These are phyloP conservation scores for Trametes villosa DNA, from an alignment of 768 basidiomycete genomes.

Conservation along the genomic window DNA sequence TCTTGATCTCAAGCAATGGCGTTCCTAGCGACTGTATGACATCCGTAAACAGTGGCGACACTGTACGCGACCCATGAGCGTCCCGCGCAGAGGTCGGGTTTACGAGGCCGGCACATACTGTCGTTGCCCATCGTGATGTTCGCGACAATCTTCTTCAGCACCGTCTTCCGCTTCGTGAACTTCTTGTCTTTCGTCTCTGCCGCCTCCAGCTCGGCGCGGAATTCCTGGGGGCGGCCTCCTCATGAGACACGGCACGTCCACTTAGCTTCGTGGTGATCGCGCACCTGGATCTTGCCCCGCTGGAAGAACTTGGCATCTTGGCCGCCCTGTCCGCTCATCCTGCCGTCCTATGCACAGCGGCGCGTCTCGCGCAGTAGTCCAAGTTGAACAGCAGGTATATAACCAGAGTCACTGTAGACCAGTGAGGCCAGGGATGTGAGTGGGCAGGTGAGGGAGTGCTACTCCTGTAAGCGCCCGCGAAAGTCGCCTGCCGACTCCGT, in stretches of 20 bases:
- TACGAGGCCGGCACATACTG: constrained; percentile 63
- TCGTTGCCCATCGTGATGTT: constrained; percentile 99
- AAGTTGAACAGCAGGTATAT: constrained; percentile 11
- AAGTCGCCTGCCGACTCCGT: not conserved
- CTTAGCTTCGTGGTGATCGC: constrained; percentile 21
- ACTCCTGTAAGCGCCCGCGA: constrained; percentile 2
- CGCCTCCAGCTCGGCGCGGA: constrained; percentile 88
- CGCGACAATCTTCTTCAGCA: constrained; percentile 96
- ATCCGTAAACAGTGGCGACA: constrained; percentile 20
- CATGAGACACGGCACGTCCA: not conserved
- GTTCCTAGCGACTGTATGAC: constrained; percentile 88
- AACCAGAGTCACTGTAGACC: not conserved
- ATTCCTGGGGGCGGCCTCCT: constrained; percentile 59
- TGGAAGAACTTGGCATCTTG: constrained; percentile 94
- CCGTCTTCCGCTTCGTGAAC: constrained; percentile 88
- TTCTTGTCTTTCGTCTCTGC: constrained; percentile 97
- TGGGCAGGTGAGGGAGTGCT: constrained; percentile 3
- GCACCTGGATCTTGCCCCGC: constrained; percentile 88
- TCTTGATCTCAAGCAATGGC: constrained; percentile 96
- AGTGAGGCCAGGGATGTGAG: constrained; percentile 5
- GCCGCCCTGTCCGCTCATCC: constrained; percentile 59
- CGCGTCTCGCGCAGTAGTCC: not conserved
- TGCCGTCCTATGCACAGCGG: constrained; percentile 1
- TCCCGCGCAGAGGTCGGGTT: not conserved
- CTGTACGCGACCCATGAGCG: constrained; percentile 18